A percentile compares a stretch with the other conserved stretches of the same genome.
Evolutionary conservation across 768 basidiomycete genomes (phyloP).

Genomic region (Heimioporus sp.): DNA sequence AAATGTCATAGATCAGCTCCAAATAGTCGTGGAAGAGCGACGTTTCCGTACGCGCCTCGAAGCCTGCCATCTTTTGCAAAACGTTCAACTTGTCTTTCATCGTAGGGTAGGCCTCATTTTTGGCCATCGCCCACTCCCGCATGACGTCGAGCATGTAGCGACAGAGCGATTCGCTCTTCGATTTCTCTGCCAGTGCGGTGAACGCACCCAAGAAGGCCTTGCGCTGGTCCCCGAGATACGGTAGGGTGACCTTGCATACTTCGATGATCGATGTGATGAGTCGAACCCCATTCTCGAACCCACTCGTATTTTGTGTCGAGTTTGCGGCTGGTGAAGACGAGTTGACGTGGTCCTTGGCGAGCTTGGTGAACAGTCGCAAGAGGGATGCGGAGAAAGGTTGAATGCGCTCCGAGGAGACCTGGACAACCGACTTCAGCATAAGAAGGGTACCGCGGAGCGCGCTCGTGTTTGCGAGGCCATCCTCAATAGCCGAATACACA

Average conservation of each 20-base stretch:
- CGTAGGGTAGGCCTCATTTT: slow-evolving; percentile 82
- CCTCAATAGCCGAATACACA: slow-evolving; percentile 69
- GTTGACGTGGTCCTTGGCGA: slow-evolving; percentile 85
- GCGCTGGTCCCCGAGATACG: slow-evolving; percentile 83
- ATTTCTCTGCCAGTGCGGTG: slow-evolving; percentile 84
- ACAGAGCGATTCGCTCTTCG: slow-evolving; percentile 75
- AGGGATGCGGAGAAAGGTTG: slow-evolving; percentile 75
- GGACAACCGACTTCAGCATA: slow-evolving; percentile 84
- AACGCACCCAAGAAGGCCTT: slow-evolving; percentile 76
- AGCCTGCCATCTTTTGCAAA: slow-evolving; percentile 83
- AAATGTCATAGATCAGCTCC: slow-evolving; percentile 90
- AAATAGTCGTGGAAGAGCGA: slow-evolving; percentile 79
- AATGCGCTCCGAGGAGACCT: slow-evolving; percentile 76
- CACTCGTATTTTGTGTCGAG: slow-evolving; percentile 30
- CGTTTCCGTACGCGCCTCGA: slow-evolving; percentile 73
- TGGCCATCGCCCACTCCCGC: slow-evolving; percentile 85
- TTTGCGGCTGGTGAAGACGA: slow-evolving; percentile 32
- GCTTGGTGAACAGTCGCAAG: slow-evolving; percentile 80
- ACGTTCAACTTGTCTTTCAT: slow-evolving; percentile 95
- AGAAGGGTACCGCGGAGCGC: slow-evolving; percentile 78
- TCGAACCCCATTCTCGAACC: slow-evolving; percentile 60
- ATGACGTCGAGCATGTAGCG: slow-evolving; percentile 83
- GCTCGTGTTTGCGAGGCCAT: slow-evolving; percentile 72
- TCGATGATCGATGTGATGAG: slow-evolving; percentile 79
- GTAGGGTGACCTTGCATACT: slow-evolving; percentile 79